Base-by-base conservation (phyloP, 495 filamentous ascomycete genomes). In the Massariosphaeria phaeospora region DNA sequence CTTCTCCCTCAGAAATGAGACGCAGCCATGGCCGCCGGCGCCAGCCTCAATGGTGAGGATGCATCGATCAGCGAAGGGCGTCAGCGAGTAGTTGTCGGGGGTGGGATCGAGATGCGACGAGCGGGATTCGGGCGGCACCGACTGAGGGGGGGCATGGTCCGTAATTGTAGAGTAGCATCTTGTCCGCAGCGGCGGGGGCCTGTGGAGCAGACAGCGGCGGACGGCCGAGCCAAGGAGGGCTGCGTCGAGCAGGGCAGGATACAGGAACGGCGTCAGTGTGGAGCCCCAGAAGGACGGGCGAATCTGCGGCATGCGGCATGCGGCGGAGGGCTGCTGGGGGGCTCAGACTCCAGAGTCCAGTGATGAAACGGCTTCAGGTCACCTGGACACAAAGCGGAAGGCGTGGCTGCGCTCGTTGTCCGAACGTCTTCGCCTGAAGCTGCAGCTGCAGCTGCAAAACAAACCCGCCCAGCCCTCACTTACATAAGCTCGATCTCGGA, bases 1-100 rank as follows among this genome's bases (percentile, higher is more conserved):
- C 52, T 90, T 90, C 61, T 98, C 93, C 1, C 90, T 82, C 31
- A 94, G 73, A 67, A 94, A 98, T 0, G 93, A 91, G 44, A 96
- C 85, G 66, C 93, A 98, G 44, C 93, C 93, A 61, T 95, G 78
- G 0, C 93, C 93, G 13, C 93, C 93, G 21, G 75, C 61, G 4
- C 93, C 93, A 7, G 91, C 83, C 52, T 84, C 74, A 21, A 96
- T 64, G 5, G 78, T 85, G 7, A 96, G 67, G 29, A 79, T 77
- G 48, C 90, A 90, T 65, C 87, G 84, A 69, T 98, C 93, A 57
- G 86, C 80, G 63, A 98, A 98, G 26, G 84, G 82, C 3, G 87
- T 83, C 24, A 79, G 76, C 31, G 83, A 79, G 70, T 93, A 97
- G 64, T 94, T 86, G 59, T 84, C 84, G 2, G 90, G 86, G 1